phyloP scores from a whole-genome alignment of 106 monocot genomes.

The Acorus gramineus region DNA sequence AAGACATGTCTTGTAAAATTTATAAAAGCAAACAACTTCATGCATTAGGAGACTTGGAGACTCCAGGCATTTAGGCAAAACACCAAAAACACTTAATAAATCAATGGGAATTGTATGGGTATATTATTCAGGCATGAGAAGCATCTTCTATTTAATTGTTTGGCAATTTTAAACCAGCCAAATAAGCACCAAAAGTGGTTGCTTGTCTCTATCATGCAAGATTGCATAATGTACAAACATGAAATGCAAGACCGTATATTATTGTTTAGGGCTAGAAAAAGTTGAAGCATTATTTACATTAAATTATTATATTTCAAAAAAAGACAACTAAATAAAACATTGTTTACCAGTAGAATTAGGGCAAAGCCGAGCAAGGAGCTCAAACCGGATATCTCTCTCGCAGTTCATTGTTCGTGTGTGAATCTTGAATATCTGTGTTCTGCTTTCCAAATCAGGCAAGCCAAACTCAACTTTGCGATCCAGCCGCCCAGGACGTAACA shows the following conservation, averaged over 20 bases:
- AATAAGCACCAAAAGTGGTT: too few relatives aligned
- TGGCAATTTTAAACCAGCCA: too few relatives aligned
- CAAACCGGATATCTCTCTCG: slow-evolving; percentile 90
- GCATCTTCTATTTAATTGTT: too few relatives aligned
- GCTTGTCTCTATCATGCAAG: too few relatives aligned
- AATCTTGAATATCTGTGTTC: slow-evolving; percentile 95
- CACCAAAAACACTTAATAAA: too few relatives aligned
- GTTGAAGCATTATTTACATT: neutral
- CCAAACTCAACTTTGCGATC: slow-evolving; percentile 97
- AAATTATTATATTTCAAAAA: neutral
- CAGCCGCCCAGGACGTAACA: slow-evolving; percentile 85
- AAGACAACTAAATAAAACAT: neutral
- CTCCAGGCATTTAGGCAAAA: too few relatives aligned
- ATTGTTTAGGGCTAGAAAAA: neutral
- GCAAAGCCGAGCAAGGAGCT: slow-evolving; percentile 94
- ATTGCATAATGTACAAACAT: too few relatives aligned
- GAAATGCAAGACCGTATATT: too few relatives aligned
- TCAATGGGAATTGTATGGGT: too few relatives aligned
- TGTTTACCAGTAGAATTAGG: slow-evolving; percentile 89
- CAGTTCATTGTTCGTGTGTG: slow-evolving; percentile 98
- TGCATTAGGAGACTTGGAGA: too few relatives aligned
- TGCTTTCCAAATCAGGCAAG: slow-evolving; percentile 83
- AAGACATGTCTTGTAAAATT: neutral
- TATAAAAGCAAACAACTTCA: neutral
- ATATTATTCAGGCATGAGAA: too few relatives aligned